Conservation (phyloP, 352 stramenopile genomes). For the Aphanomyces stellatus region DNA sequence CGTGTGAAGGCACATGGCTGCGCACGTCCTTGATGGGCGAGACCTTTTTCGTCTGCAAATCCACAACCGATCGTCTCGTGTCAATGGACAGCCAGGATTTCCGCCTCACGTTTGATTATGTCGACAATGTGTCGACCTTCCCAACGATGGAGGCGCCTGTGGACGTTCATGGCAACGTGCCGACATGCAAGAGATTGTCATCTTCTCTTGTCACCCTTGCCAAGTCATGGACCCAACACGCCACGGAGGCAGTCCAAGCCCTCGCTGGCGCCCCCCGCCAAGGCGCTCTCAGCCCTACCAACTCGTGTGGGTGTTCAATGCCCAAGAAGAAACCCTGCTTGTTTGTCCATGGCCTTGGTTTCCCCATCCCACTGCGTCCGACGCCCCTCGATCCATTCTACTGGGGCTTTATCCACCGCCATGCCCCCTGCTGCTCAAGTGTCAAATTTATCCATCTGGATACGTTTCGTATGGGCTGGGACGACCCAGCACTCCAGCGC, state of each 20-base stretch:
- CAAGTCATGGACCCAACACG: no score
- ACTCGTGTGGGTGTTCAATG: not conserved
- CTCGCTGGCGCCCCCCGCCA: not conserved
- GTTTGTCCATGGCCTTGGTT: slow-evolving; percentile 46
- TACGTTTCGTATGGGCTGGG: slow-evolving; percentile 35
- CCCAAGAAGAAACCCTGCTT: slow-evolving; percentile 31
- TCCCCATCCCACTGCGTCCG: slow-evolving; percentile 28
- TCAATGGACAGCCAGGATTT: not conserved
- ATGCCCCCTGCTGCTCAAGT: slow-evolving; percentile 52
- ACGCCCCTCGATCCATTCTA: slow-evolving; percentile 36
- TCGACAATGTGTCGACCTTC: not conserved
- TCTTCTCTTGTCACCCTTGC: no score
- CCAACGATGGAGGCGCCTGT: not conserved
- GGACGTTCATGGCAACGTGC: not conserved
- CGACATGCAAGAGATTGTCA: not conserved
- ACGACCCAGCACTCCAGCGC: slow-evolving; percentile 30
- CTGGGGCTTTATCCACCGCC: slow-evolving; percentile 30
- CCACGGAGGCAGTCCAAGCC: no score
- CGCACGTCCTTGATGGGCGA: not conserved
- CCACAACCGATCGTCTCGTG: not conserved
- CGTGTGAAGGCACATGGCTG: no score
- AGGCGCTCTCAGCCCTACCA: not conserved
- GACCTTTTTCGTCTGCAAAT: not conserved
- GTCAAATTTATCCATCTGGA: slow-evolving; percentile 42
- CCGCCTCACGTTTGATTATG: not conserved